Conservation (phyloP, 352 stramenopile species). For the Globisporangium paddicum region DNA sequence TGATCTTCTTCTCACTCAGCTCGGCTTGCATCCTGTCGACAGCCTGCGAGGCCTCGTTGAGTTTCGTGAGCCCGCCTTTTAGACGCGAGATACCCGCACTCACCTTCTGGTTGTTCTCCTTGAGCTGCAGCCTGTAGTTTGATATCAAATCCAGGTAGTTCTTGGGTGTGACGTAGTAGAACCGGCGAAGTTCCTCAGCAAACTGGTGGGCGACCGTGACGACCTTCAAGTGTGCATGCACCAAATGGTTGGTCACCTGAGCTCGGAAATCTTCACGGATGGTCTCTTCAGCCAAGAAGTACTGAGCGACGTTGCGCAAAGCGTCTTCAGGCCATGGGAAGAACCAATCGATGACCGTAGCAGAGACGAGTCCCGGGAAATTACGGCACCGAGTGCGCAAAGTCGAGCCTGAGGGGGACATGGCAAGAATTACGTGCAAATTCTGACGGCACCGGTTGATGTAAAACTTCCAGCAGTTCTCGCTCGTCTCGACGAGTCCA, state of each 20-base stretch:
- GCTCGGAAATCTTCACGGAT: constrained; percentile 84
- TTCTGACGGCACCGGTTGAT: constrained; percentile 92
- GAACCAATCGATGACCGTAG: constrained; percentile 96
- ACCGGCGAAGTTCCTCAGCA: constrained; percentile 84
- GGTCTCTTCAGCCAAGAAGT: constrained; percentile 91
- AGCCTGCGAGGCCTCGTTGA: constrained; percentile 90
- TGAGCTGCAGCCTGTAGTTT: constrained; percentile 91
- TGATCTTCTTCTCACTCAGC: constrained; percentile 92
- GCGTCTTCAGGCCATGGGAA: constrained; percentile 94
- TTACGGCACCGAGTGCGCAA: constrained; percentile 92
- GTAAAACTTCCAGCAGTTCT: constrained; percentile 95
- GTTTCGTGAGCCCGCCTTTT: constrained; percentile 90
- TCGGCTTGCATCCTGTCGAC: constrained; percentile 94
- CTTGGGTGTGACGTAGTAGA: constrained; percentile 97
- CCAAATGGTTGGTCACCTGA: constrained; percentile 86
- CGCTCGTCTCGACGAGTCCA: constrained; percentile 87
- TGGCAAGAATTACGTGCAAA: constrained; percentile 92
- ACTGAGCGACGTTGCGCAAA: constrained; percentile 90
- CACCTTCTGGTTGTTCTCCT: constrained; percentile 89
- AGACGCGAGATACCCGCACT: constrained; percentile 88
- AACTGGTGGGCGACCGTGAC: constrained; percentile 90
- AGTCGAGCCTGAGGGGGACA: constrained; percentile 93
- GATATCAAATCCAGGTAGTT: constrained; percentile 96
- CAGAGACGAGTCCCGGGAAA: constrained; percentile 92
- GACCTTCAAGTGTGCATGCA: constrained; percentile 90